Percentiles rank a stretch among this genome's conserved stretches.
phyloP scores from a whole-genome alignment of 2,329 filamentous ascomycete species.

The Claviceps quebecensis region DNA sequence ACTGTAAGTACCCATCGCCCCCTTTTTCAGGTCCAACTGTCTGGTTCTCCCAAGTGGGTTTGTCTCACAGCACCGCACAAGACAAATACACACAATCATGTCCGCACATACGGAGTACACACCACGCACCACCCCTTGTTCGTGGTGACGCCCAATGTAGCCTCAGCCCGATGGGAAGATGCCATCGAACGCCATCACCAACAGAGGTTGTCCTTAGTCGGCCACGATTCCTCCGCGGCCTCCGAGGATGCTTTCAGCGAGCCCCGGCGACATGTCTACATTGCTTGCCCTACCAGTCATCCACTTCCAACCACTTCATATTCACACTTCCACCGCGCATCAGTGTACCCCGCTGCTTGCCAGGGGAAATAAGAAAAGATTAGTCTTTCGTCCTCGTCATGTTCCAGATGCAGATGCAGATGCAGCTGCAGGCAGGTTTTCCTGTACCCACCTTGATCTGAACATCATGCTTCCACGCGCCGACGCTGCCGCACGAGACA shows the following conservation, averaged over 20 bases:
- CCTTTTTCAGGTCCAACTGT: not conserved
- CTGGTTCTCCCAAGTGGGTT: not conserved
- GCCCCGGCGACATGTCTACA: not conserved
- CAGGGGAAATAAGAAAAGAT: not conserved
- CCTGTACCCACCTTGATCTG: not conserved
- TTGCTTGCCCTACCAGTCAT: not conserved
- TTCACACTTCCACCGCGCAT: not conserved
- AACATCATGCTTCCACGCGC: conserved; percentile 1
- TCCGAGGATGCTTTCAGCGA: not conserved
- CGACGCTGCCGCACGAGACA: conserved; percentile 5
- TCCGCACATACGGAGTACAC: not conserved
- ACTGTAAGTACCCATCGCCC: not conserved
- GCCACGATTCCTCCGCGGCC: not conserved
- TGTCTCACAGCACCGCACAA: not conserved
- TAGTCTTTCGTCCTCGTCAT: not conserved
- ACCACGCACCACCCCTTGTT: not conserved
- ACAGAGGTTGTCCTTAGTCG: not conserved
- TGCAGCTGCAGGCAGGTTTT: not conserved
- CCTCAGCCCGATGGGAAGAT: not conserved
- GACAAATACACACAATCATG: not conserved
- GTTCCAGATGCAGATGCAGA: not conserved
- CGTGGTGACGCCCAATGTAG: conserved; percentile 1
- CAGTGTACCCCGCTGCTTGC: not conserved
- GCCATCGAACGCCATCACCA: not conserved
- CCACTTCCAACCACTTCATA: not conserved